phyloP scores from a whole-genome alignment of 345 rosid genomes.

The Eucalyptus victrix region DNA sequence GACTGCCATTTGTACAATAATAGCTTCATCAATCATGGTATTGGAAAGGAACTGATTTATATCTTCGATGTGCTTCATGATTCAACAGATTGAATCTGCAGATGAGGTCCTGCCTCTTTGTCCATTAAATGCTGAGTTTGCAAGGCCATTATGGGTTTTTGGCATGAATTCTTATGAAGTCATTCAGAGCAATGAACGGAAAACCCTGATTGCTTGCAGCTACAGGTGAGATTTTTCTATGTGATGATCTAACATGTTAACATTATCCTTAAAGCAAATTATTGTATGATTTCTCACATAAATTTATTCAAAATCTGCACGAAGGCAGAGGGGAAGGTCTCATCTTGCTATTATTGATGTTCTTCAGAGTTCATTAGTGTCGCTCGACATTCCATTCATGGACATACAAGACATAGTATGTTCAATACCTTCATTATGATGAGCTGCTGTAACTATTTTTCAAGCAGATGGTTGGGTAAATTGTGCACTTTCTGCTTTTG shows the following conservation, averaged over 20 bases:
- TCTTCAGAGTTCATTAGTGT: conserved; percentile 43
- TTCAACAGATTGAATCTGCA: conserved; percentile 49
- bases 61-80: background rate
- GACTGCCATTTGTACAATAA: background rate
- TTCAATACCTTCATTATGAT: background rate
- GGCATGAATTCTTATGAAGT: conserved; percentile 75
- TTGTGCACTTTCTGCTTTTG: background rate
- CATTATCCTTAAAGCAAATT: background rate
- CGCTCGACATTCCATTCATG: conserved; percentile 75
- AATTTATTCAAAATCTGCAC: background rate
- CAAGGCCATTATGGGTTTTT: conserved; percentile 78
- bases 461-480: background rate
- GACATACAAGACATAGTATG: conserved; percentile 72
- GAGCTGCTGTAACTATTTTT: background rate
- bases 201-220: conserved; percentile 67
- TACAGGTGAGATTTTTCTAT: conserved; percentile 37
- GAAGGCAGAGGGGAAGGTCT: conserved; percentile 83
- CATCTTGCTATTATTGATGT: conserved; percentile 68
- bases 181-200: conserved; percentile 36
- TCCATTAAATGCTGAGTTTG: conserved; percentile 70
- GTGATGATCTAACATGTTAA: background rate
- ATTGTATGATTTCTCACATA: background rate
- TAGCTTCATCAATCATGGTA: background rate
- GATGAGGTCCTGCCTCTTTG: conserved; percentile 47
- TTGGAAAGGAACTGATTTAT: background rate